Base-by-base conservation (phyloP, 768 basidiomycete genomes). In the Russula brevipes region DNA sequence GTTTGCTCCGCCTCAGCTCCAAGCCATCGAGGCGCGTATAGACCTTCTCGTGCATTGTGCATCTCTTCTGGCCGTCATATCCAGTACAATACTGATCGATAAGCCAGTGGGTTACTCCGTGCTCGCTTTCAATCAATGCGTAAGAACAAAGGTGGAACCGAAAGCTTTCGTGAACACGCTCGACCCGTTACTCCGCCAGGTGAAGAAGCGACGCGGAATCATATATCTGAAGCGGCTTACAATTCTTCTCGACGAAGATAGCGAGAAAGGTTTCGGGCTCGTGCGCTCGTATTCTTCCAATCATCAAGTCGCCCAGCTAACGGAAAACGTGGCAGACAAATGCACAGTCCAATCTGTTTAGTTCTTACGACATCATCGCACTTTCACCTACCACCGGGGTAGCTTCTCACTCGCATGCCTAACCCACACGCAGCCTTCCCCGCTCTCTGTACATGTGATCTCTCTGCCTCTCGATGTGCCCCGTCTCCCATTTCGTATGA, bases 211-310 rank as follows among this genome's bases (percentile, higher is more conserved):
- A 47, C 71, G 77, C 1, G 85, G 87, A 0, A 74, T 89, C 38
- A 73, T 89, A 3, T 84, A 82, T 62, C 76, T 95, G 55, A 91
- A 89, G 72, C 78, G 91, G 54, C 71, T 95, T 59, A 91, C 85
- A n/a, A 86, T 94, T 54, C 77, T 89, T 11, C 79, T 93, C 9
- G 87, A 92, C 64, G 85, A 91, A 69, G 88, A 87, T 46, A 92
- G 91, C 69, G 89, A 93, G 72, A 92, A 91, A 72, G 89, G 91
- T 1, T 88, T 89, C 69, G 89, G 91, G 36, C 72, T 93, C 72
- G 90, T 93, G 60, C 66, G 80, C 75, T 36, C 57, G 38, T 24
- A 30, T 49, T 45, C n/a, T 7, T 30, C 17, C 53, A 24, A 8
- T 55, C 36, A 11, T 19, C 17, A 9, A 46, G 12, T 36, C 6